Base-by-base conservation (phyloP, 2,329 filamentous ascomycete species). In the Colletotrichum agaves region DNA sequence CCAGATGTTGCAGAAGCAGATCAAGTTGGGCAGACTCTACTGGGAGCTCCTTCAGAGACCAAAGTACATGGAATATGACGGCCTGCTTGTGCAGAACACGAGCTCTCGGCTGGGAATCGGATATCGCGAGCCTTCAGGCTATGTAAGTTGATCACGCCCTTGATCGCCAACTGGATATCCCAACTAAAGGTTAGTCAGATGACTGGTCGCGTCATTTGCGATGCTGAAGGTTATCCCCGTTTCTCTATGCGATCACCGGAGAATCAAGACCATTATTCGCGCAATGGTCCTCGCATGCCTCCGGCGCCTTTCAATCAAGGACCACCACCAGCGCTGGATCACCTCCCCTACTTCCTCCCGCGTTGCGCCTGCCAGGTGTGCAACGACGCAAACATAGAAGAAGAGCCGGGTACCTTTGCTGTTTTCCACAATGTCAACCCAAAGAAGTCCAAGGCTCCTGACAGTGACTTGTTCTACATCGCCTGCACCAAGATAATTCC, bases 31-130 rank as follows among this genome's bases (percentile, higher is more conserved):
- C 8, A 81, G 76, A 72, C 53, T 78, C n/a, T 82, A 80, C 74
- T 85, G 83, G 83, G 80, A 83, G 15, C 77, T 85, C 6, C 75
- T 81, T 23, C 80, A 84, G 70, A 75, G 76, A 10, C 82, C 82
- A 0, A 78, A 75, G 0, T 84, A 84, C 67, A 84, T 81, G 78
- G 77, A 82, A 6, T 83, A 85, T 17, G 78, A 83, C 11, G 83
- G 82, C 3, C 73, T 74, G 17, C 73, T 84, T 5, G 78, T 79
- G 27, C 65, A 43, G 46, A 76, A 76, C 53, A 75, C 72, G 3
- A 71, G 73, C 2, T 70, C 69, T 0, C 72, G 70, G 6, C 19
- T 17, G 21, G 43, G 35, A 8, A 10, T 39, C 3, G 35, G 41
- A 2, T 53, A 37, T n/a, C 63, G 73, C n/a, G 77, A 75, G 3